Evolutionary conservation across 2,329 filamentous ascomycete genomes (phyloP).

Genomic region (Neofusicoccum cordaticola): DNA sequence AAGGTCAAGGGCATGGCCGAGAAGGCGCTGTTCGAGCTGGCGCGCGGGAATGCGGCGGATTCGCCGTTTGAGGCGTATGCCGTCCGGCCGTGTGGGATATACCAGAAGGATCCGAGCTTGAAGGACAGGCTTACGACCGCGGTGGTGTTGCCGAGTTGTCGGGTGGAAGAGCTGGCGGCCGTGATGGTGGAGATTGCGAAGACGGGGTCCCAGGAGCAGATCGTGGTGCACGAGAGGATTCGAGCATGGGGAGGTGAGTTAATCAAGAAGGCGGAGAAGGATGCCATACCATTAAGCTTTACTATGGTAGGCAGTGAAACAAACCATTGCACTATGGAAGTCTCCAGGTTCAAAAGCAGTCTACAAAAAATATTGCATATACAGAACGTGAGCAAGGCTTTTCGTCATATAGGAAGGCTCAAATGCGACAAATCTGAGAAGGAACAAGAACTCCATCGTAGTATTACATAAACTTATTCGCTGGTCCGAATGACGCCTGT

Average conservation of each 20-base stretch:
- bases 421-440: too few relatives aligned
- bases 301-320: too few relatives aligned
- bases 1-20: neutral
- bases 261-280: neutral
- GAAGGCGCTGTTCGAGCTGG: neutral
- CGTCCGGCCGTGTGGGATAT: neutral
- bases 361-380: too few relatives aligned
- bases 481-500: too few relatives aligned
- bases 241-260: neutral
- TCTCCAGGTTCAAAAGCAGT: too few relatives aligned
- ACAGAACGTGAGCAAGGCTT: too few relatives aligned
- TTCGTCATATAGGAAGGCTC: too few relatives aligned
- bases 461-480: too few relatives aligned
- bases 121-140: neutral
- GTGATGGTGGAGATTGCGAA: neutral
- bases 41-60: neutral
- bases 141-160: slow-evolving; percentile 6
- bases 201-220: neutral
- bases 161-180: neutral
- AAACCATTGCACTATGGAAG: too few relatives aligned
- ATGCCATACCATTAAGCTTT: too few relatives aligned
- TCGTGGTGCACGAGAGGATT: neutral
- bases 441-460: too few relatives aligned
- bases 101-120: neutral
- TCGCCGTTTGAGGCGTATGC: neutral